These are phyloP conservation scores for Coriaria nepalensis DNA, from an alignment of 306 rosid genomes.

Conservation along the genomic window DNA sequence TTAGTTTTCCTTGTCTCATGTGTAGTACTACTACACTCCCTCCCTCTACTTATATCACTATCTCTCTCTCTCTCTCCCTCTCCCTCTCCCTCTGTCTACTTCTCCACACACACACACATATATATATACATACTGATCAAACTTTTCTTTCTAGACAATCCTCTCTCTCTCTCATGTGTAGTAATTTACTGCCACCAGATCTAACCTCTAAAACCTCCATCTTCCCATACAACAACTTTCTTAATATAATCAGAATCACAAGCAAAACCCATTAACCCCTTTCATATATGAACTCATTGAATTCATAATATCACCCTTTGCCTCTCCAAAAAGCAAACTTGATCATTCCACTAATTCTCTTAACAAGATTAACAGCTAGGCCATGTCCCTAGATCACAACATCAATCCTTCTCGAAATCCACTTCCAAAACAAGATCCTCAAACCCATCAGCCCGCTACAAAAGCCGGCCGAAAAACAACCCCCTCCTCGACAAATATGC, in stretches of 20 bases:
- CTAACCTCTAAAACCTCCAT: conserved; percentile 24
- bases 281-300: conserved; percentile 1
- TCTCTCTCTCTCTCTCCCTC: conserved; percentile 8
- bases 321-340: background rate
- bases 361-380: background rate
- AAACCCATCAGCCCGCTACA: background rate
- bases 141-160: conserved; percentile 24
- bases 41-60: background rate
- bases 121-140: conserved; percentile 9
- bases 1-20: too few relatives aligned
- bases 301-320: background rate
- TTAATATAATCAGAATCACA: too few relatives aligned
- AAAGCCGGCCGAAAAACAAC: background rate
- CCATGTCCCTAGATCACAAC: conserved; percentile 11
- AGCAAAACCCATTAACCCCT: too few relatives aligned
- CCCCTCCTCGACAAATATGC: background rate
- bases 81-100: background rate
- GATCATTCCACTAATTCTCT: background rate
- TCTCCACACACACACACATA: background rate
- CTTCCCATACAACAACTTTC: too few relatives aligned
- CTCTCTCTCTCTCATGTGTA: conserved; percentile 19
- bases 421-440: background rate
- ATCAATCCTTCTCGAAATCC: conserved; percentile 13
- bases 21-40: background rate
- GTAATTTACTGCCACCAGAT: conserved; percentile 43